Base-by-base conservation (phyloP, 768 basidiomycete genomes). In the Daedaleopsis nitida region DNA sequence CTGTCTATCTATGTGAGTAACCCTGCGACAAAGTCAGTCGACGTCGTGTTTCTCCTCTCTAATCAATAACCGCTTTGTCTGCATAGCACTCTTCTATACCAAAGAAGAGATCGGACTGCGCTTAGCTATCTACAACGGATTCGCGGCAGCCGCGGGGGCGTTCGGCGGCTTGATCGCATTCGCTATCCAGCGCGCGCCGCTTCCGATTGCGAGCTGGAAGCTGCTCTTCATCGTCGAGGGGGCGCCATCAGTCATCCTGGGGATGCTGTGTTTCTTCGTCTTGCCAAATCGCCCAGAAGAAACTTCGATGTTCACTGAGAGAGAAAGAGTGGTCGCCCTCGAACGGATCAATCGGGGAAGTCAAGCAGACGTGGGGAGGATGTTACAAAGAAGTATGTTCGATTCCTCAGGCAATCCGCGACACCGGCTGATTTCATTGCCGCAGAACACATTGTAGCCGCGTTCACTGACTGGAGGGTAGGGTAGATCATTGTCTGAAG, bases 111-210 rank as follows among this genome's bases (percentile, higher is more conserved):
- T 92, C 66, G 91, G 91, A 32, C 73, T 89, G 51, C 83, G 91
- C 50, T 82, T 87, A 81, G 89, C 88, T 1, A 84, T 90, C 67
- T 92, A 89, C 88, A 93, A 92, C 61, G 88, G 88, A 11, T 93
- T 92, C 69, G 91, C 91, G 6, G 90, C 92, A 3, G 84, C 91
- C 7, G 88, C 91, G 5, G 91, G 91, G 19, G 92, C 91, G 7
- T 92, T 93, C 61, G 91, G 91, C 12, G 91, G 91, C 19, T 75
- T 92, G 45, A 83, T 93, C 43, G 91, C 92, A 3, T 93, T 88
- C 62, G 92, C 89, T 1, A 78, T 92, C 13, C 88, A 91, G 65
- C 81, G 90, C 68, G 78, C 78, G 4, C 73, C 85, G 55, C 63
- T 78, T 0, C 65, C 78, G 5, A 71, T 88, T 27, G 69, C 76